phyloP scores from a whole-genome alignment of 2,329 filamentous ascomycete species.

The Paramyrothecium sp. region DNA sequence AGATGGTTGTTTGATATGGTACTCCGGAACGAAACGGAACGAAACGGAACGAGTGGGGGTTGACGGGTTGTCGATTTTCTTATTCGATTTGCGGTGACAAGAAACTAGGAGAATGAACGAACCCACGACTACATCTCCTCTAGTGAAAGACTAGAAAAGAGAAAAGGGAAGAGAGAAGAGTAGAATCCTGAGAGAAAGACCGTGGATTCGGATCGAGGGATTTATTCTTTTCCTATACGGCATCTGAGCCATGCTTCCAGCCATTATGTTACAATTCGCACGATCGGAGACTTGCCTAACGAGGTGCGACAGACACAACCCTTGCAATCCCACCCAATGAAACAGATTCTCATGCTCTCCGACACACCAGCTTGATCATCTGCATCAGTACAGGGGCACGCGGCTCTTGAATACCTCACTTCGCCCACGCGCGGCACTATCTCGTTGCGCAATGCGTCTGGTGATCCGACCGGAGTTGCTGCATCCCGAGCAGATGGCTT shows the following conservation, averaged over 20 bases:
- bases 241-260: not conserved
- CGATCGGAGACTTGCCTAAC: not conserved
- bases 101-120: not conserved
- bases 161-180: not conserved
- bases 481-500: not conserved
- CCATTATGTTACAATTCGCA: not conserved
- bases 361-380: not conserved
- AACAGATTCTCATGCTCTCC: not conserved
- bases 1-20: not conserved
- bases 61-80: not conserved
- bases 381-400: not conserved
- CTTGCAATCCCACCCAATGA: not conserved
- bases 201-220: not conserved
- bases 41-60: not conserved
- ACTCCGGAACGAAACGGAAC: not conserved
- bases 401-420: not conserved
- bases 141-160: not conserved
- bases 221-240: not conserved
- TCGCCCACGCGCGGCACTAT: not conserved
- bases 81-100: not conserved
- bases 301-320: not conserved
- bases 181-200: not conserved
- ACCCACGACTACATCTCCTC: not conserved
- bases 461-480: not conserved
- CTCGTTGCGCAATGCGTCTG: not conserved